Conservation (phyloP, 2,329 filamentous ascomycete genomes). For the Nigrospora osmanthi region DNA sequence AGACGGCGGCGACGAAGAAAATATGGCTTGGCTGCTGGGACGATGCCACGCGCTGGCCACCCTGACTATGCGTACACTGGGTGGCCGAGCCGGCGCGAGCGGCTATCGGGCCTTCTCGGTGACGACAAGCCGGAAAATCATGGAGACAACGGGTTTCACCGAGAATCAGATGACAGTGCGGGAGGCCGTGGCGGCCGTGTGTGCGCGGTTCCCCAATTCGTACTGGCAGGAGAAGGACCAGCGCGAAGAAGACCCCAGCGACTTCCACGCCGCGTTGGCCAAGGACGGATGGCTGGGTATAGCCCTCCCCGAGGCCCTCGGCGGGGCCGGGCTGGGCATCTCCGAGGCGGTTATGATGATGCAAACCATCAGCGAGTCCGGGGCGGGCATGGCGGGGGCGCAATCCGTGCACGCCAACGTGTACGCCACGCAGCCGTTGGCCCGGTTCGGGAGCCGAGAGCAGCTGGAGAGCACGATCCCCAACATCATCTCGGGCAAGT, state of each 20-base stretch:
- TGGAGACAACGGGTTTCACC: conserved; percentile 67
- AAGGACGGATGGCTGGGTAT: conserved; percentile 77
- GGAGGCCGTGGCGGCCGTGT: conserved; percentile 61
- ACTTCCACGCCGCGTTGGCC: conserved; percentile 68
- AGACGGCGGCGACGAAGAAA: no score
- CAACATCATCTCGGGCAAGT: conserved; percentile 63
- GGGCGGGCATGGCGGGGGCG: conserved; percentile 69
- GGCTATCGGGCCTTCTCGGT: conserved; percentile 22
- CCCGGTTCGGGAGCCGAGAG: conserved; percentile 60
- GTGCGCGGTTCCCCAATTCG: conserved; percentile 61
- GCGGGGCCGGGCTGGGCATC: conserved; percentile 69
- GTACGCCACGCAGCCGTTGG: conserved; percentile 68
- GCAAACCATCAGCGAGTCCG: conserved; percentile 71
- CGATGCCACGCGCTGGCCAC: no score
- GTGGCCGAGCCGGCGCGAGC: no score
- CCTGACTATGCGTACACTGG: no score
- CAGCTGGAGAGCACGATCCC: conserved; percentile 60
- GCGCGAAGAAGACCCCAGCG: conserved; percentile 60
- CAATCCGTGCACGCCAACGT: conserved; percentile 59
- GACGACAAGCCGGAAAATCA: conserved; percentile 35
- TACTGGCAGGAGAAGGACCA: conserved; percentile 75
- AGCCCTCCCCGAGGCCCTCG: conserved; percentile 65
- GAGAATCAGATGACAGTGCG: conserved; percentile 66
- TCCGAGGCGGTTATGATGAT: conserved; percentile 83
- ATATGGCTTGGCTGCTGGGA: no score